Evolutionary conservation across 2,329 filamentous ascomycete species (phyloP), one percentile per base, ranked within the genome.

Genomic region (Fusarium tupiense): DNA sequence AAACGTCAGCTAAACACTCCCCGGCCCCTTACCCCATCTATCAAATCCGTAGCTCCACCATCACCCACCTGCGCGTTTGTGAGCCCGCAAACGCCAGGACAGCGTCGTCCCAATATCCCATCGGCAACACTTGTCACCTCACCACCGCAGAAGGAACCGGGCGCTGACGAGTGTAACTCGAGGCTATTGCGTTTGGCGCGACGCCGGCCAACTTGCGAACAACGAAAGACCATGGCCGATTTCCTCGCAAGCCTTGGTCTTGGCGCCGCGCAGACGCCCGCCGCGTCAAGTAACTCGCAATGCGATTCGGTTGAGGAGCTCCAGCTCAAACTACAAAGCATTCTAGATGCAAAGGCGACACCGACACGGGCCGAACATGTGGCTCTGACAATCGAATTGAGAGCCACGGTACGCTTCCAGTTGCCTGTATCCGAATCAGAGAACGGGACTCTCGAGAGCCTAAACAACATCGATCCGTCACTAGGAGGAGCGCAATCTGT

Each of bases 331-430:
- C 79, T 91, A 31, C 82, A 82, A 43, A 75, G 78, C 13, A 69
- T 84, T 2, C 78, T 89, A 52, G 77, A 81, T 11, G 77, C 80
- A 24, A 88, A 86, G 69, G 82, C 83, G 24, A 85, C 85, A 9
- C 81, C 84, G 17, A 87, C 83, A 26, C 86, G 85, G 54, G 88
- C 87, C 46, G 84, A 89, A 61, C 87, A 88, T 71, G 79, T 88
- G 17, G 83, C 85, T 13, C 78, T 82, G 24, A 86, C 82, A 5
- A 83, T 89, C 59, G 85, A 88, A 69, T 77, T 91, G 35, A 82
- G 84, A 3, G 80, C 84, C 2, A 82, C 84, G 13, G 82, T 84
- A 8, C 80, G 84, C 37, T 86, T 91, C 61, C 74, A 83, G 14
- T 70, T 89, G 12, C 76, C 79, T 5, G 76, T 83, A 53, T 77